Evolutionary conservation across 2,329 filamentous ascomycete genomes (phyloP).

Genomic region (Meredithiella fracta): DNA sequence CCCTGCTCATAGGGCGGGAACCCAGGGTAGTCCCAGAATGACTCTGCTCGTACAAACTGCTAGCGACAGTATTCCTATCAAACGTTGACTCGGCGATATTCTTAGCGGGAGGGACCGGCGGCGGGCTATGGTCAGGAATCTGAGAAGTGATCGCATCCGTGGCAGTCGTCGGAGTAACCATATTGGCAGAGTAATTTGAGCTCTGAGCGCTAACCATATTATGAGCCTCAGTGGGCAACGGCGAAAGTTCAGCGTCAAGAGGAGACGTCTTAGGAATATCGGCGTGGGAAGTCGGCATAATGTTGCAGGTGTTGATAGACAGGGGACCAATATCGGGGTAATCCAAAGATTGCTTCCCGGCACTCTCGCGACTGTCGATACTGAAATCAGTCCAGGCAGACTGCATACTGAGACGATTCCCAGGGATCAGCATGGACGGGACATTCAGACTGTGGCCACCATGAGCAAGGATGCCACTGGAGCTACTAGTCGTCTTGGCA

Average conservation of each 20-base stretch:
- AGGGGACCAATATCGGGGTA: slow-evolving; percentile 14
- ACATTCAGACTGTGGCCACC: slow-evolving; percentile 30
- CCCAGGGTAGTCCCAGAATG: slow-evolving; percentile 28
- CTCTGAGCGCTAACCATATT: not conserved
- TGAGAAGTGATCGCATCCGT: slow-evolving; percentile 14
- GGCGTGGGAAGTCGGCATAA: not conserved
- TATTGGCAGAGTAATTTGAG: not conserved
- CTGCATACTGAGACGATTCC: slow-evolving; percentile 35
- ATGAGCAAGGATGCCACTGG: slow-evolving; percentile 20
- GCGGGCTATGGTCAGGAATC: slow-evolving; percentile 35
- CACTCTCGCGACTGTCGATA: slow-evolving; percentile 29
- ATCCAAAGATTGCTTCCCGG: slow-evolving; percentile 6
- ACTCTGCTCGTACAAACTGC: slow-evolving; percentile 14
- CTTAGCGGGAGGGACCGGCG: slow-evolving; percentile 28
- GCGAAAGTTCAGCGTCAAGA: slow-evolving; percentile 14
- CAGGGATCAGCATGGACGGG: slow-evolving; percentile 27
- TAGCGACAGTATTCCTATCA: slow-evolving; percentile 11
- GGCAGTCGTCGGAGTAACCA: not conserved
- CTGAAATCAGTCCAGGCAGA: slow-evolving; percentile 47
- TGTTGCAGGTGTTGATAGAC: slow-evolving; percentile 3
- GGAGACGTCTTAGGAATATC: not conserved
- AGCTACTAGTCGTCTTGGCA: not conserved
- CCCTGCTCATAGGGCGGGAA: slow-evolving; percentile 29
- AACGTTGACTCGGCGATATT: slow-evolving; percentile 4
- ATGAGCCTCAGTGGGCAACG: slow-evolving; percentile 7